These are phyloP conservation scores for Thalassiosira allenii DNA, from an alignment of 352 stramenopile genomes.

Conservation along the genomic window DNA sequence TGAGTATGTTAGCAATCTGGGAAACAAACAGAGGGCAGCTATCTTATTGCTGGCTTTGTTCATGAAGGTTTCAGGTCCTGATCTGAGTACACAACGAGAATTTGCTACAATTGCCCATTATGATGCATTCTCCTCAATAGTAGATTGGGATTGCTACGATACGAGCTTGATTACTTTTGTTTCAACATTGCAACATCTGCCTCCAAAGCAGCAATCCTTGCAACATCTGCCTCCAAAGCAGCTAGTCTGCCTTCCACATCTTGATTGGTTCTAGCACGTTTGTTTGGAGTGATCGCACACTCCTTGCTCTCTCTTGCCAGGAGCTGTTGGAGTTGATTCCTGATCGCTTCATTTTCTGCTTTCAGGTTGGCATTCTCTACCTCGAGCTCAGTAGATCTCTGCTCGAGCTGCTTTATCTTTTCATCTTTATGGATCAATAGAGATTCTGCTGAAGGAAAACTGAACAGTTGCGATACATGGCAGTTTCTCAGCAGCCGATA, in stretches of 20 bases:
- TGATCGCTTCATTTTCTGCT: background rate
- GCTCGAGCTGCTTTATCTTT: background rate
- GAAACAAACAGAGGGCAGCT: too few relatives aligned
- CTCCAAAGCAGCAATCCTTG: constrained; percentile 1
- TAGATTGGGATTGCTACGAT: too few relatives aligned
- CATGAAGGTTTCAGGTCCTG: too few relatives aligned
- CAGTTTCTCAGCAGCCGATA: background rate
- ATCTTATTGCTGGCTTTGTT: too few relatives aligned
- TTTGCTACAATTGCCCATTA: too few relatives aligned
- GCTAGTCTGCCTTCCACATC: background rate
- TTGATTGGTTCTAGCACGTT: background rate
- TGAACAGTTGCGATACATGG: background rate
- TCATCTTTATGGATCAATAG: background rate
- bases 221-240: background rate
- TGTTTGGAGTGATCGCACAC: background rate
- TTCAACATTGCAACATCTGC: too few relatives aligned
- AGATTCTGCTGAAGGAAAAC: background rate
- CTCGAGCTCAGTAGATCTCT: background rate
- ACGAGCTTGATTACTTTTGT: too few relatives aligned
- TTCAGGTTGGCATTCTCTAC: background rate
- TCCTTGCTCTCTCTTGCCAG: background rate
- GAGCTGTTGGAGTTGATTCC: background rate
- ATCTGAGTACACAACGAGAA: too few relatives aligned
- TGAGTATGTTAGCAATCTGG: too few relatives aligned
- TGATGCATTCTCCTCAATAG: too few relatives aligned